Evolutionary conservation across 202 grass and related monocot genomes (phyloP).

Genomic region (Zoysia matrella): DNA sequence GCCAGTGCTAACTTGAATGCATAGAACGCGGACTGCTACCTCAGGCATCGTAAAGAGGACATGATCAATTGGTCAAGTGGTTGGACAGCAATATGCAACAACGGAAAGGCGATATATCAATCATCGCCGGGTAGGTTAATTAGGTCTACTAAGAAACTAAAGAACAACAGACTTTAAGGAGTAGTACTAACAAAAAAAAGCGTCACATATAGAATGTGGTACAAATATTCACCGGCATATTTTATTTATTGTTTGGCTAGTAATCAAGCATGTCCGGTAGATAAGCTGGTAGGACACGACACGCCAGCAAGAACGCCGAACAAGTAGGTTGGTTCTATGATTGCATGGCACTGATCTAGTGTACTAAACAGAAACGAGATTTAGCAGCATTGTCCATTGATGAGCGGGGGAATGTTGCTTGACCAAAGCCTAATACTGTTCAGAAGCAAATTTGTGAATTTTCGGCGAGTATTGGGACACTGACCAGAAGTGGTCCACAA

Average conservation of each 20-base stretch:
- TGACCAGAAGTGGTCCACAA: slow-evolving; percentile 1
- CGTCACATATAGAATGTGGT: background rate
- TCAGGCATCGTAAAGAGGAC: slow-evolving; percentile 30
- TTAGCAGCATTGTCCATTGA: too few relatives aligned
- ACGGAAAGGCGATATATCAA: slow-evolving; percentile 10
- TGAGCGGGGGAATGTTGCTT: background rate
- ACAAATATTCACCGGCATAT: background rate
- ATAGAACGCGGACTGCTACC: slow-evolving; percentile 21
- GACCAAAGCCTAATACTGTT: background rate
- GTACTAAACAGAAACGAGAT: too few relatives aligned
- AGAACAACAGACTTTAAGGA: too few relatives aligned
- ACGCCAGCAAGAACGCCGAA: slow-evolving; percentile 16
- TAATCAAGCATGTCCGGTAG: slow-evolving; percentile 10
- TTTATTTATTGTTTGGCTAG: background rate
- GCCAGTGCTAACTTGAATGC: background rate
- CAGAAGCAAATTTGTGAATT: background rate
- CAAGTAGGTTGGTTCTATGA: slow-evolving; percentile 21
- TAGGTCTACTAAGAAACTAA: slow-evolving; percentile 2
- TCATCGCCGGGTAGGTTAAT: slow-evolving; percentile 32
- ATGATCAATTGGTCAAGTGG: slow-evolving; percentile 1
- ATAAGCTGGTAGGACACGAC: slow-evolving; percentile 20
- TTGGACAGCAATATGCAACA: slow-evolving; percentile 30
- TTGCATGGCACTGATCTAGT: background rate
- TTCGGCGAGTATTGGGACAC: slow-evolving; percentile 12
- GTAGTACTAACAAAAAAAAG: too few relatives aligned